Base-by-base conservation (phyloP, 1,284 basidiomycete species). In the Sanghuangporus baumii region DNA sequence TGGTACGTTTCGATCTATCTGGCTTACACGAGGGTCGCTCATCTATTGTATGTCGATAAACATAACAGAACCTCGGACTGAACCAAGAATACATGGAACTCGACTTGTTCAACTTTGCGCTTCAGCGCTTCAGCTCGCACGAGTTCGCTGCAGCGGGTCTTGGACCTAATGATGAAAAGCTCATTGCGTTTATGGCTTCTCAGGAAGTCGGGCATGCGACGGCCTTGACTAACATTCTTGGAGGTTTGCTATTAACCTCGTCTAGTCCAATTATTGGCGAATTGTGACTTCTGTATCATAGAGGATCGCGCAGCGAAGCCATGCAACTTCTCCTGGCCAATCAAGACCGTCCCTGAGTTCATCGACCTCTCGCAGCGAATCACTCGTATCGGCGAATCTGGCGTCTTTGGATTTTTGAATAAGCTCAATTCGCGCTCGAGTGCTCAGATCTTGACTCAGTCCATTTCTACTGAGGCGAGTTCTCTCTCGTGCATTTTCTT, bases 11-110 rank as follows among this genome's bases (percentile, higher is more conserved):
- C 11, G 31, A 20, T 34, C 52, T 55, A n/a, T n/a, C 20, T 20
- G 2, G n/a, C 14, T 37, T 41, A 31, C 26, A 31, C 18, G 11
- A 18, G 11, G 3, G 41, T 6, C 6, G 11, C 41, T 43, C 12
- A 31, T 34, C 8, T 62, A 31, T 31, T 5, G 26, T 31, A 31
- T 5, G 26, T 31, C 5, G 26, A 31, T 31, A 31, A 31, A 31
- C 26, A 31, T 31, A 41, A 26, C 50, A 79, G 77, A 80, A 79
- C 63, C 73, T 88, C 23, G 85, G 76, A 2, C 71, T 88, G 23
- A 81, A 87, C 69, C 86, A 88, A 72, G 84, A 86, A 71, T 83
- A 74, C 67, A 80, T 86, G 40, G 82, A 86, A 68, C 78, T 86
- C 66, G 85, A 87, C 67, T 73, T 88, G 2, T 88, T 88, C 78